Evolutionary conservation across 2,329 filamentous ascomycete species (phyloP).

Genomic region (Penicillium frequentans): DNA sequence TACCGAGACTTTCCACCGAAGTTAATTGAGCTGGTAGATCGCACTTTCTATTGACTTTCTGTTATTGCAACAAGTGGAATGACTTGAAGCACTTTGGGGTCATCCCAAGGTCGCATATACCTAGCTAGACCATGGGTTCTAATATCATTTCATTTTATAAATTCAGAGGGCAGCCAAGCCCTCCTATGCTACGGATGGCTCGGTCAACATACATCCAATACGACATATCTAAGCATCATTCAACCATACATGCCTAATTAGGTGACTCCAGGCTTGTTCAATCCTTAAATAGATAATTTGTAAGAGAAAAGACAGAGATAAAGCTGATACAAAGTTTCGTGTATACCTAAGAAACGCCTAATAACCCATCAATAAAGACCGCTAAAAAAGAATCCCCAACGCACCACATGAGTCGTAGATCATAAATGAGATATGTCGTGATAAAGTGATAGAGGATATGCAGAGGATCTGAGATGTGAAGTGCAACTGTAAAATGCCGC

Average conservation of each 20-base stretch:
- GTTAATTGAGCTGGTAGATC: not conserved
- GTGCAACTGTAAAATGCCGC: not conserved
- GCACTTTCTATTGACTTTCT: not conserved
- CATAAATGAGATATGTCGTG: not conserved
- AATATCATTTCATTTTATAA: too few species aligned
- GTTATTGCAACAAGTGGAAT: too few species aligned
- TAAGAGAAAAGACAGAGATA: not conserved
- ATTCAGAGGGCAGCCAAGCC: too few species aligned
- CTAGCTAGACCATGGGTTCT: too few species aligned
- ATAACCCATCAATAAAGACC: not conserved
- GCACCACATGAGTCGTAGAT: not conserved
- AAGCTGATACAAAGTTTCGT: not conserved
- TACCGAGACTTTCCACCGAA: not conserved
- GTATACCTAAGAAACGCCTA: not conserved
- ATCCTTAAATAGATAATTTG: too few species aligned
- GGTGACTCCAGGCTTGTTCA: not conserved
- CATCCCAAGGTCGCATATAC: too few species aligned
- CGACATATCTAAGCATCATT: too few species aligned
- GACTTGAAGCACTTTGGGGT: too few species aligned
- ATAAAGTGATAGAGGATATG: not conserved
- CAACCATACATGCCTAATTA: too few species aligned
- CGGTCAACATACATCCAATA: too few species aligned
- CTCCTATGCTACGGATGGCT: too few species aligned
- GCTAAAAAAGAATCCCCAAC: not conserved
- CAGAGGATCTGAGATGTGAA: not conserved